These are phyloP conservation scores for Pichia sp. DNA, from an alignment of 1,139 yeast genomes.

Conservation along the genomic window DNA sequence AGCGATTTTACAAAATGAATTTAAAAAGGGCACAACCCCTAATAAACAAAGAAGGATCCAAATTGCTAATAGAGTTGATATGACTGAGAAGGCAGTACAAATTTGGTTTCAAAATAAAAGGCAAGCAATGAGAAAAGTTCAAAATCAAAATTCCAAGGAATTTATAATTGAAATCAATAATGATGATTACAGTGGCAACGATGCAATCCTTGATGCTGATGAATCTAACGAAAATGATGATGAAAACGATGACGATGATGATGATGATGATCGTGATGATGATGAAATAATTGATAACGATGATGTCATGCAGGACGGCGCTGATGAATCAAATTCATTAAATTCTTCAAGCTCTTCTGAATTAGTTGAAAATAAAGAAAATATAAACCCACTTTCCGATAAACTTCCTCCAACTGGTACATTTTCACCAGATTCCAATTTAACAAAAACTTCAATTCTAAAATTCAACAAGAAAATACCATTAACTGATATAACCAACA, in stretches of 20 bases:
- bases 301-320: too few species aligned
- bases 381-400: constrained; percentile 3
- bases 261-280: not conserved
- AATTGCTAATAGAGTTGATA: constrained; percentile 71
- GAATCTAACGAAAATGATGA: not conserved
- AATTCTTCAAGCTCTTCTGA: too few species aligned
- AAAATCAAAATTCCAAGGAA: constrained; percentile 10
- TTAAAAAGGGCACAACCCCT: constrained; percentile 72
- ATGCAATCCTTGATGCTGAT: not conserved
- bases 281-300: not conserved
- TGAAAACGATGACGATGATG: not conserved
- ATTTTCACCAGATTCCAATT: constrained; percentile 11
- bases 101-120: constrained; percentile 97
- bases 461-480: not conserved
- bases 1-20: constrained; percentile 72
- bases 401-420: constrained; percentile 26
- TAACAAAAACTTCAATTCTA: too few species aligned
- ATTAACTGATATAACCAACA: constrained; percentile 10
- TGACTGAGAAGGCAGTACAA: constrained; percentile 95
- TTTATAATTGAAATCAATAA: constrained; percentile 3
- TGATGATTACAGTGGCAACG: not conserved
- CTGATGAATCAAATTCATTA: too few species aligned
- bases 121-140: constrained; percentile 61
- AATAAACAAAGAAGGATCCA: constrained; percentile 66
- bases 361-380: constrained; percentile 9